Evolutionary conservation across 2,329 filamentous ascomycete genomes (phyloP), one percentile per base, ranked within the genome.

Genomic region (Aspergillus calidoustus): DNA sequence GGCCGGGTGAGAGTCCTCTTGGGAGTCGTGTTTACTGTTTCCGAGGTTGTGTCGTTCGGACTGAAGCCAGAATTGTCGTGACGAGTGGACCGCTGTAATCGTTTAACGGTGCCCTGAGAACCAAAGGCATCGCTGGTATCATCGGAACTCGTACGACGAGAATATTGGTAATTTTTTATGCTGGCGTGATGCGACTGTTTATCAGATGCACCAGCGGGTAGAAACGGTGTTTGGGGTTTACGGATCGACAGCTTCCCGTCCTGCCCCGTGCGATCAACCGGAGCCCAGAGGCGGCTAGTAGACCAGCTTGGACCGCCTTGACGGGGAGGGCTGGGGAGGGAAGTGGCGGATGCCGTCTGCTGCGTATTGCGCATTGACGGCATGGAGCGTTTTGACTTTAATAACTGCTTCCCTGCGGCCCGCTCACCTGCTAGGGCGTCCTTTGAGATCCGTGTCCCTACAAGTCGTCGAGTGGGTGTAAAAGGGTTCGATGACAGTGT

Each of bases 81-180:
- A 19, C 80, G 79, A 60, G 76, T 73, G 19, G 74, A 67, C 44
- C 75, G 74, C 22, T 78, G 74, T n/a, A 77, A 66, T 46, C 79
- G 77, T 59, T 78, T 77, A 34, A 74, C 65, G 38, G 80, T 70
- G 68, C 79, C 67, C 73, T 82, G 68, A 73, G 72, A 68, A 62
- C 68, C 69, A 43, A 76, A 73, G 34, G 74, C 84, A 63, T 87
- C 86, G 57, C 73, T 76, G 46, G 78, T 86, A 68, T 87, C 85
- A 69, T 96, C 92, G 8, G 92, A 96, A 70, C 96, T 92, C 71
- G 92, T 89, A 49, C 94, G 91, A 50, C 92, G 87, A 72, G 93
- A 89, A 43, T 86, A 82, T 38, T 91, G 88, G 30, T 88, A 83
- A 51, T 80, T 83, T 78, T 93, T 96, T 47, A 91, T 83, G 53